Evolutionary conservation across 2,329 filamentous ascomycete species (phyloP).

Genomic region (Ophiostoma novo-ulmi): DNA sequence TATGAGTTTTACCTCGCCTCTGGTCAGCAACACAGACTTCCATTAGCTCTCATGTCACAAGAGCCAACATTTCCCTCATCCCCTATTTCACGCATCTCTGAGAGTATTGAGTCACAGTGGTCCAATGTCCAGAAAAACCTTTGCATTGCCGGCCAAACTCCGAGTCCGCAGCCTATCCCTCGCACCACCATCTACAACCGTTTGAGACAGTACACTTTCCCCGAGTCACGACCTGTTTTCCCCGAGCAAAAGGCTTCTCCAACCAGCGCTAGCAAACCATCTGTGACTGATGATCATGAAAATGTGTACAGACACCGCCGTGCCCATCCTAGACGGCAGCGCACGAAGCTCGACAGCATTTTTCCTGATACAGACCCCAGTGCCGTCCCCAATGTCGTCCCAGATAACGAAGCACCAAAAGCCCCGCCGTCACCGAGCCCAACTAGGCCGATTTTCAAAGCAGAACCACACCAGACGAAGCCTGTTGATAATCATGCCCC

Average conservation of each 20-base stretch:
- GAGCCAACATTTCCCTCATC: neutral
- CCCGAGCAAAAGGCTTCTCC: neutral
- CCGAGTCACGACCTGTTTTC: neutral
- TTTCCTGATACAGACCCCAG: neutral
- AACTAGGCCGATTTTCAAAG: neutral
- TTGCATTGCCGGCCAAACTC: neutral
- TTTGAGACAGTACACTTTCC: neutral
- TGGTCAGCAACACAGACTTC: neutral
- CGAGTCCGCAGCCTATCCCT: neutral
- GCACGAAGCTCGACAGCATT: neutral
- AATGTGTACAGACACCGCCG: slow-evolving; percentile 7
- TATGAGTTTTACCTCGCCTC: slow-evolving; percentile 13
- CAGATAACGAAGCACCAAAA: neutral
- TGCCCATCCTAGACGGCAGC: neutral
- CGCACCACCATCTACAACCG: neutral
- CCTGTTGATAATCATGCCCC: no score
- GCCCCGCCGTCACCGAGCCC: neutral
- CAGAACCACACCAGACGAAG: neutral
- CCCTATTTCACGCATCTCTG: neutral
- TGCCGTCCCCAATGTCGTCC: neutral
- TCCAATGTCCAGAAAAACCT: neutral
- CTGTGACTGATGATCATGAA: neutral
- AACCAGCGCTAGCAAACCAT: neutral
- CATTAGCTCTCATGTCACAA: neutral
- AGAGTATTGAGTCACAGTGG: neutral